Evolutionary conservation across 768 basidiomycete genomes (phyloP).

Genomic region (Krasilnikovozyma curviuscula): DNA sequence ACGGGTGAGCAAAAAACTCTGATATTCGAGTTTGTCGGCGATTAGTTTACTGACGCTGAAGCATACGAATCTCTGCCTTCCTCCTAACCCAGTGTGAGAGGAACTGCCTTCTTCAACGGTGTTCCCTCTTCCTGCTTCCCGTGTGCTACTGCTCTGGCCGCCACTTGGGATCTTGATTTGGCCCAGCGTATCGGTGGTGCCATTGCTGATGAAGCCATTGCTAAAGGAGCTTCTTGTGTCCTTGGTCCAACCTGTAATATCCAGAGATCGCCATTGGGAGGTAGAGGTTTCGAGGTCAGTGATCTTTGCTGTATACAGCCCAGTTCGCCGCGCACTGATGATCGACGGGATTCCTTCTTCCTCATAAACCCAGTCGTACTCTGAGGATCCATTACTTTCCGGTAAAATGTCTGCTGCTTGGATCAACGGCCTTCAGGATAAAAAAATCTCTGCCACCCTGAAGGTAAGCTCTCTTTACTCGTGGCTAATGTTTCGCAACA

Average conservation of each 20-base stretch:
- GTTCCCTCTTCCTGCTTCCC: conserved; percentile 41
- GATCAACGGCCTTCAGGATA: conserved; percentile 53
- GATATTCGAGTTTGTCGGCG: too few species aligned
- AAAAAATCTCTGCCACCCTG: conserved; percentile 56
- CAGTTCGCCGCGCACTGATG: too few species aligned
- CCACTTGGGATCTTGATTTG: conserved; percentile 39
- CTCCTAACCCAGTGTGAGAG: conserved; percentile 16
- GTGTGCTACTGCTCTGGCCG: conserved; percentile 38
- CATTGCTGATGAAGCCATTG: conserved; percentile 37
- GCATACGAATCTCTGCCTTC: too few species aligned
- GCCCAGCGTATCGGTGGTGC: conserved; percentile 33
- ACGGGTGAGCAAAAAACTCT: too few species aligned
- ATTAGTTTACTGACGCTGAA: too few species aligned
- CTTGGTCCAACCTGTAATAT: conserved; percentile 72
- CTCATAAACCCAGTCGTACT: too few species aligned
- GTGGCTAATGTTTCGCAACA: too few species aligned
- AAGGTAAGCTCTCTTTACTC: too few species aligned
- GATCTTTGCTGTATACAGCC: too few species aligned
- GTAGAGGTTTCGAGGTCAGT: conserved; percentile 31
- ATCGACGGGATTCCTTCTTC: too few species aligned
- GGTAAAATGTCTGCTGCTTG: conserved; percentile 53
- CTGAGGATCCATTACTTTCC: conserved; percentile 52
- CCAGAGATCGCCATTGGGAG: conserved; percentile 35
- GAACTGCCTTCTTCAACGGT: conserved; percentile 36
- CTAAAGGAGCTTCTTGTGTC: conserved; percentile 31